Evolutionary conservation across 2,329 filamentous ascomycete genomes (phyloP).

Genomic region (Calcarisporium arbuscula): DNA sequence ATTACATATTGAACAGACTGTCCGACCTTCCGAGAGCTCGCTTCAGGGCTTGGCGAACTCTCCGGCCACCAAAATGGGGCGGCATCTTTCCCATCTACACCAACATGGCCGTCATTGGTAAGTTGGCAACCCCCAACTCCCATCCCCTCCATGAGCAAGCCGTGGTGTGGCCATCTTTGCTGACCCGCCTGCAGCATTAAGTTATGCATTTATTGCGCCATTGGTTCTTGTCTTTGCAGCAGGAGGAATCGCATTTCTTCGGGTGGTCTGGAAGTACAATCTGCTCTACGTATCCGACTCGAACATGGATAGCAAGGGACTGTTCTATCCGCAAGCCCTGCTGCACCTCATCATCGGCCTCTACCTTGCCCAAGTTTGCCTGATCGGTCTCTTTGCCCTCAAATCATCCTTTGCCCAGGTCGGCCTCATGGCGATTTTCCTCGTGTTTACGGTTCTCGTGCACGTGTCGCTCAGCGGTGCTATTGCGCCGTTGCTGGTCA

Average conservation of each 20-base stretch:
- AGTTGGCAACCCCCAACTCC: constrained; percentile 22
- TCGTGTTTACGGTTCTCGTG: constrained; percentile 70
- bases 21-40: constrained; percentile 75
- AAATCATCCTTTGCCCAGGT: constrained; percentile 61
- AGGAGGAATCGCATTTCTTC: constrained; percentile 72
- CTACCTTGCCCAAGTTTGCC: constrained; percentile 74
- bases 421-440: constrained; percentile 68
- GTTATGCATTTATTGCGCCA: constrained; percentile 81
- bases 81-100: constrained; percentile 76
- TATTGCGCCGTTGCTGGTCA: constrained; percentile 68
- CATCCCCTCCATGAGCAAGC: not conserved
- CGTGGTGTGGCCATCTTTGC: not conserved
- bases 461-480: constrained; percentile 69
- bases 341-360: constrained; percentile 80
- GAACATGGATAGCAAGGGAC: constrained; percentile 77
- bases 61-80: constrained; percentile 75
- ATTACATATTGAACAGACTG: constrained; percentile 59
- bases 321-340: constrained; percentile 80
- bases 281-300: constrained; percentile 81
- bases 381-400: constrained; percentile 79
- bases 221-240: constrained; percentile 77
- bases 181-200: constrained; percentile 51
- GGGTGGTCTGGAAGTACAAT: constrained; percentile 86
- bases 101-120: constrained; percentile 73
- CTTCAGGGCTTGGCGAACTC: constrained; percentile 68